phyloP scores from a whole-genome alignment of 2,329 filamentous ascomycete species.

The Aureobasidium namibiae region DNA sequence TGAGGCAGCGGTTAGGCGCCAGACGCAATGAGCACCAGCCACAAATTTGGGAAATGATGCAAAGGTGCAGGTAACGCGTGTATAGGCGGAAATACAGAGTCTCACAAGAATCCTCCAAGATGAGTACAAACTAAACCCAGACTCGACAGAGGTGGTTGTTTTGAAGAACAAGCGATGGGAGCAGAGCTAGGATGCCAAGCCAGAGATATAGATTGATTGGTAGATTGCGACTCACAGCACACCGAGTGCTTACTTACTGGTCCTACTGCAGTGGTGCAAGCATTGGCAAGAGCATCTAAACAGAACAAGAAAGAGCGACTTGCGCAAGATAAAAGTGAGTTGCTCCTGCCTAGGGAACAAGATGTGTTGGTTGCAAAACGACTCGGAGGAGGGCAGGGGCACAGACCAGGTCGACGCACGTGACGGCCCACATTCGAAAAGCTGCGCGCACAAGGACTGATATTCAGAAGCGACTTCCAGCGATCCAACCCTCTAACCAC shows the following conservation, averaged over 20 bases:
- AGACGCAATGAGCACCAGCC: slow-evolving; percentile 4
- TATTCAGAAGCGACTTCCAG: slow-evolving; percentile 4
- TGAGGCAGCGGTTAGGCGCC: slow-evolving; percentile 1
- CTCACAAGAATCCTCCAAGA: neutral
- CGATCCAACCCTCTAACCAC: neutral
- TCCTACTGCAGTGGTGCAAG: neutral
- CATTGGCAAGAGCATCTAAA: neutral
- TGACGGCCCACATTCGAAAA: slow-evolving; percentile 6
- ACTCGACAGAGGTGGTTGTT: neutral
- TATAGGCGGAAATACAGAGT: neutral
- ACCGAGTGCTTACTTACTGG: neutral
- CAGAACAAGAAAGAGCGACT: neutral
- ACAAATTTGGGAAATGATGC: neutral
- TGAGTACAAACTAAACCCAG: neutral
- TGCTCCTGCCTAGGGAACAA: neutral
- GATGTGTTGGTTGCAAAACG: neutral
- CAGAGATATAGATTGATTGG: neutral
- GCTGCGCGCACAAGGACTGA: slow-evolving; percentile 6
- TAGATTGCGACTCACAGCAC: neutral
- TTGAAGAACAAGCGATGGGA: neutral
- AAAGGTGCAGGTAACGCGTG: neutral
- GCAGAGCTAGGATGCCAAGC: slow-evolving; percentile 1
- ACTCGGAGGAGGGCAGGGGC: neutral
- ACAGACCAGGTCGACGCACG: slow-evolving; percentile 1
- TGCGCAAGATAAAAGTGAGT: neutral